These are phyloP conservation scores for Hysterium pulicare DNA, from an alignment of 2,329 filamentous ascomycete genomes.

Conservation along the genomic window DNA sequence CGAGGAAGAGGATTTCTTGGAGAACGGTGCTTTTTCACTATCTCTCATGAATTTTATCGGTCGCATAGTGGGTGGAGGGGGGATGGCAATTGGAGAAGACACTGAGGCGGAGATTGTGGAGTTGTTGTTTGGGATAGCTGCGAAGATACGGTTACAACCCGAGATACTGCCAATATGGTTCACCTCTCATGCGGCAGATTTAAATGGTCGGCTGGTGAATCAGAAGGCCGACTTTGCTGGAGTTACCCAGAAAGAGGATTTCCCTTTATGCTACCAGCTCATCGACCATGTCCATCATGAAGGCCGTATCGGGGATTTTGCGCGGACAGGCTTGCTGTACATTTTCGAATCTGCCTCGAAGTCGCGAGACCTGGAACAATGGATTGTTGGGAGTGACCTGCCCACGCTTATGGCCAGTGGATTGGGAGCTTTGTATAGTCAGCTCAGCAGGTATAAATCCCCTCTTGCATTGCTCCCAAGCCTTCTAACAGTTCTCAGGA, in stretches of 20 bases:
- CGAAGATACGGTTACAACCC: slow-evolving; percentile 89
- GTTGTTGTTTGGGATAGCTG: slow-evolving; percentile 90
- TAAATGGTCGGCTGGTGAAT: slow-evolving; percentile 41
- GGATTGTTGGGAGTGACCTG: slow-evolving; percentile 95
- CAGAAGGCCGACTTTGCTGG: slow-evolving; percentile 72
- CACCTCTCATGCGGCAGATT: slow-evolving; percentile 49
- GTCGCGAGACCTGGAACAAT: slow-evolving; percentile 80
- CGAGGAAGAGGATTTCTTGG: slow-evolving; percentile 92
- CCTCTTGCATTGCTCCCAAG: not conserved
- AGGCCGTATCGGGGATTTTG: slow-evolving; percentile 92
- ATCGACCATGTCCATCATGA: slow-evolving; percentile 97
- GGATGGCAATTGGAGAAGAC: slow-evolving; percentile 69
- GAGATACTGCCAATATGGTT: slow-evolving; percentile 91
- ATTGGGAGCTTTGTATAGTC: slow-evolving; percentile 72
- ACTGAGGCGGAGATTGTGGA: slow-evolving; percentile 89
- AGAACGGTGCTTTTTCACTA: slow-evolving; percentile 78
- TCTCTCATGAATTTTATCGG: slow-evolving; percentile 84
- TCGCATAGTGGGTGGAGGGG: slow-evolving; percentile 71
- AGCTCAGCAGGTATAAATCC: slow-evolving; percentile 56
- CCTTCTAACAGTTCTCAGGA: slow-evolving; percentile 45
- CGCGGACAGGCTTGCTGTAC: slow-evolving; percentile 87
- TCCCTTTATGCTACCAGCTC: slow-evolving; percentile 90
- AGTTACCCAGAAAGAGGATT: slow-evolving; percentile 82
- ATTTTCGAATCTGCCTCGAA: slow-evolving; percentile 90
- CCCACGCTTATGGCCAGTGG: slow-evolving; percentile 97